A percentile compares a stretch with the other conserved stretches of the same genome.
These are phyloP conservation scores for Russula virescens DNA, from an alignment of 768 basidiomycete species.

Conservation along the genomic window DNA sequence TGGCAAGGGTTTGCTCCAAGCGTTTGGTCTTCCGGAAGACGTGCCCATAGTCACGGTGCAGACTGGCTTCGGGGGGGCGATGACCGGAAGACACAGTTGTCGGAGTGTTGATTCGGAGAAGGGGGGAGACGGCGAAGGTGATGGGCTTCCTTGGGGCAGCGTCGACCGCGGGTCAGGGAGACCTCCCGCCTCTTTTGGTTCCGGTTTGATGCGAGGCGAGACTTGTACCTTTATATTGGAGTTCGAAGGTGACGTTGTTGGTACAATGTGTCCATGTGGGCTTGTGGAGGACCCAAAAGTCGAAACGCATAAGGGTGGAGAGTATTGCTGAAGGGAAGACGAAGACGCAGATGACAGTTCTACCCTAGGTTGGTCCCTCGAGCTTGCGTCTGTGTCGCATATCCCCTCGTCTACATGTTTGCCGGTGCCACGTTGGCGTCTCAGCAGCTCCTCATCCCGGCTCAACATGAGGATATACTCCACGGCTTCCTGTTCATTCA, in stretches of 20 bases:
- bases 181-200: slow-evolving; percentile 51
- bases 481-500: slow-evolving; percentile 68
- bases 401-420: slow-evolving; percentile 39
- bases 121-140: slow-evolving; percentile 14
- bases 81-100: slow-evolving; percentile 26
- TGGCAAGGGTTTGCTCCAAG: slow-evolving; percentile 32
- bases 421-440: slow-evolving; percentile 16
- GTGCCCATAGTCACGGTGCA: slow-evolving; percentile 25
- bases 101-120: slow-evolving; percentile 12
- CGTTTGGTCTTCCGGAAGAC: slow-evolving; percentile 28
- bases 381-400: slow-evolving; percentile 43
- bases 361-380: slow-evolving; percentile 8
- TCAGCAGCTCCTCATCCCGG: slow-evolving; percentile 58
- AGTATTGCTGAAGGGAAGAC: slow-evolving; percentile 2
- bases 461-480: slow-evolving; percentile 84
- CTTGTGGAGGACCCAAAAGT: slow-evolving; percentile 25
- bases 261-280: slow-evolving; percentile 20
- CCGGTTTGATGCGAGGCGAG: slow-evolving; percentile 41
- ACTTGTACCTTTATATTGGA: slow-evolving; percentile 53
- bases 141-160: slow-evolving; percentile 11
- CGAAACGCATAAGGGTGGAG: slow-evolving; percentile 25
- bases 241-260: slow-evolving; percentile 27
- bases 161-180: slow-evolving; percentile 29
- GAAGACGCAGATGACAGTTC: slow-evolving; percentile 15
- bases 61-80: background rate